phyloP scores from a whole-genome alignment of 2,329 filamentous ascomycete species.

The Colletotrichum filicis region DNA sequence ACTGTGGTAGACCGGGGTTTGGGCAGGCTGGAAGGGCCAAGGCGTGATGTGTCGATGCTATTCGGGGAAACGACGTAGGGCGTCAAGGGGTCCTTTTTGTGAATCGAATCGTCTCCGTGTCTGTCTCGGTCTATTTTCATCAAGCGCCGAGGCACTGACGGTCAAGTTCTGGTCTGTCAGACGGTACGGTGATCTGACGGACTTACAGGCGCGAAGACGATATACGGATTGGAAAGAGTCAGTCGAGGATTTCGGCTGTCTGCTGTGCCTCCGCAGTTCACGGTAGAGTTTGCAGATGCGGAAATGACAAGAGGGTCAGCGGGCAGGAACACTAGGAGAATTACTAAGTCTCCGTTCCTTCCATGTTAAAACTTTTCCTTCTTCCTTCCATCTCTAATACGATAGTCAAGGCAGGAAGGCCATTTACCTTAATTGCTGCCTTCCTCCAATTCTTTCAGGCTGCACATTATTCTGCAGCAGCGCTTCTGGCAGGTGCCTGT shows the following conservation, averaged over 20 bases:
- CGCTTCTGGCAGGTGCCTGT: background rate
- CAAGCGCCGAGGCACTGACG: background rate
- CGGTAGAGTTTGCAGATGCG: background rate
- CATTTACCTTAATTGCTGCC: too few species aligned
- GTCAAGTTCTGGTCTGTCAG: background rate
- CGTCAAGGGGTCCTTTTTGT: conserved; percentile 5
- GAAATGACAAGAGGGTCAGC: background rate
- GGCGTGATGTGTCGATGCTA: conserved; percentile 18
- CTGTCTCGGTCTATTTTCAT: background rate
- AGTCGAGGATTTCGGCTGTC: background rate
- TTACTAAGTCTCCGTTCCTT: background rate
- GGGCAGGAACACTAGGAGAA: conserved; percentile 2
- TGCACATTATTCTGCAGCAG: background rate
- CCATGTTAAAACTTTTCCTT: background rate
- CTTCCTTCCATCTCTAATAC: too few species aligned
- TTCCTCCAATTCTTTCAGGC: too few species aligned
- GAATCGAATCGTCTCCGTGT: background rate
- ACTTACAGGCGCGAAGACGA: background rate
- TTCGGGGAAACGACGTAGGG: conserved; percentile 10
- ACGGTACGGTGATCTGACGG: too few species aligned
- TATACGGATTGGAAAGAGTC: background rate
- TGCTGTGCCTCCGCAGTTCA: background rate
- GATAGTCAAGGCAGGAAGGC: too few species aligned
- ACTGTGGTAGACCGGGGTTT: background rate
- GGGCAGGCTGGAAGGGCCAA: background rate